phyloP scores from a whole-genome alignment of 75 land plant genomes.

The Selaginella tamariscina region DNA sequence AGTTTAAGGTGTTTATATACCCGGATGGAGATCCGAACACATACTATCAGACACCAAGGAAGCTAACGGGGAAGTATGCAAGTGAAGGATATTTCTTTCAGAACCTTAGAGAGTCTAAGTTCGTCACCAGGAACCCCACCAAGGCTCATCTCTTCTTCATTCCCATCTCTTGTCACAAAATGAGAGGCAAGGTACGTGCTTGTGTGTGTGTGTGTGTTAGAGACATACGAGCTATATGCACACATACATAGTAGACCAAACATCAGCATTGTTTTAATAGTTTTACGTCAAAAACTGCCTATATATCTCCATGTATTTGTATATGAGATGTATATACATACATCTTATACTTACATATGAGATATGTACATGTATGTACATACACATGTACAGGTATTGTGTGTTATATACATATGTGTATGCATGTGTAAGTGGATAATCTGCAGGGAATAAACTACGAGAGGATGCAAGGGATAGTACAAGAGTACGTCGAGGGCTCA shows the following conservation, averaged over 20 bases:
- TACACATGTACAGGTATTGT: too few species aligned
- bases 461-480: not conserved
- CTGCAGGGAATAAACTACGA: constrained; percentile 3
- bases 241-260: too few species aligned
- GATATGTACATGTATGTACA: too few species aligned
- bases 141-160: constrained; percentile 72
- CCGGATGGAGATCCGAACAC: constrained; percentile 77
- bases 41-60: constrained; percentile 76
- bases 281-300: too few species aligned
- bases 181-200: constrained; percentile 86
- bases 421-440: too few species aligned
- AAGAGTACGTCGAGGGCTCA: constrained; percentile 5
- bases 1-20: constrained; percentile 56
- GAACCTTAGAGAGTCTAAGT: constrained; percentile 61
- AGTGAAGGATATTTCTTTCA: constrained; percentile 93
- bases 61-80: constrained; percentile 79
- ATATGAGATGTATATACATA: too few species aligned
- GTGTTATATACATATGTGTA: too few species aligned
- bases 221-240: too few species aligned
- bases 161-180: constrained; percentile 84
- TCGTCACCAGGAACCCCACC: constrained; percentile 54
- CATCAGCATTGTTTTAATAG: too few species aligned
- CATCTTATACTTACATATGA: too few species aligned
- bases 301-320: too few species aligned
- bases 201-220: too few species aligned